Evolutionary conservation across 352 stramenopile species (phyloP).

Genomic region (Phytophthora sp.): DNA sequence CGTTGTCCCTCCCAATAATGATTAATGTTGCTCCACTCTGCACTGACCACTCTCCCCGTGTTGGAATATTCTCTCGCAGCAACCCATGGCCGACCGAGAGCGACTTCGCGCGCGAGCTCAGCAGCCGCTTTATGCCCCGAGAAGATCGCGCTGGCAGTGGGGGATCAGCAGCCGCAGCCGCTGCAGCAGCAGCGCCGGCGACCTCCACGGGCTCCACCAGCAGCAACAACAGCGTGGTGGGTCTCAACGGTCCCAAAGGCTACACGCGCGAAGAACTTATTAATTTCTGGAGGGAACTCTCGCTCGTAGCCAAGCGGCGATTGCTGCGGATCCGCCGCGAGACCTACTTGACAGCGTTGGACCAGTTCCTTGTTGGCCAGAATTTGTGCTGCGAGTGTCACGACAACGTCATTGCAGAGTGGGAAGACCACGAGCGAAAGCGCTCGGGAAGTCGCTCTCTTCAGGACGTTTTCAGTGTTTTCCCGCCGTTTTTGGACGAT

Average conservation of each 20-base stretch:
- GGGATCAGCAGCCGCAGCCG: not conserved
- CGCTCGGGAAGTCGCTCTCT: slow-evolving; percentile 70
- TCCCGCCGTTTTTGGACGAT: slow-evolving; percentile 76
- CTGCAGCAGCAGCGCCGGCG: not conserved
- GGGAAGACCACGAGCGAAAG: slow-evolving; percentile 76
- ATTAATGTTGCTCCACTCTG: slow-evolving; percentile 3
- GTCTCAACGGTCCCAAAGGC: slow-evolving; percentile 48
- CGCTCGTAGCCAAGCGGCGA: slow-evolving; percentile 64
- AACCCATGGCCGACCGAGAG: slow-evolving; percentile 46
- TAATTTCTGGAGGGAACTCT: slow-evolving; percentile 83
- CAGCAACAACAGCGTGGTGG: slow-evolving; percentile 33
- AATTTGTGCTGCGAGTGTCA: slow-evolving; percentile 86
- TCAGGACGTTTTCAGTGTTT: slow-evolving; percentile 80
- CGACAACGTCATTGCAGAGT: slow-evolving; percentile 84
- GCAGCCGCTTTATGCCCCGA: slow-evolving; percentile 23
- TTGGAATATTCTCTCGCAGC: slow-evolving; percentile 13
- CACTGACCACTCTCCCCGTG: slow-evolving; percentile 6
- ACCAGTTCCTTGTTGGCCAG: slow-evolving; percentile 78
- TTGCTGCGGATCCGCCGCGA: slow-evolving; percentile 78
- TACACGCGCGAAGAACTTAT: slow-evolving; percentile 79
- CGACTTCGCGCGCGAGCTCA: slow-evolving; percentile 39
- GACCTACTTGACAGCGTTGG: slow-evolving; percentile 68
- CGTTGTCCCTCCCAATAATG: slow-evolving; percentile 4
- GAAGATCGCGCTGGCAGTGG: slow-evolving; percentile 11
- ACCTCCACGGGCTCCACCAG: slow-evolving; percentile 31